Percentiles rank a stretch among this genome's conserved stretches.
These are phyloP conservation scores for Acacia crassicarpa DNA, from an alignment of 306 rosid species.

Conservation along the genomic window DNA sequence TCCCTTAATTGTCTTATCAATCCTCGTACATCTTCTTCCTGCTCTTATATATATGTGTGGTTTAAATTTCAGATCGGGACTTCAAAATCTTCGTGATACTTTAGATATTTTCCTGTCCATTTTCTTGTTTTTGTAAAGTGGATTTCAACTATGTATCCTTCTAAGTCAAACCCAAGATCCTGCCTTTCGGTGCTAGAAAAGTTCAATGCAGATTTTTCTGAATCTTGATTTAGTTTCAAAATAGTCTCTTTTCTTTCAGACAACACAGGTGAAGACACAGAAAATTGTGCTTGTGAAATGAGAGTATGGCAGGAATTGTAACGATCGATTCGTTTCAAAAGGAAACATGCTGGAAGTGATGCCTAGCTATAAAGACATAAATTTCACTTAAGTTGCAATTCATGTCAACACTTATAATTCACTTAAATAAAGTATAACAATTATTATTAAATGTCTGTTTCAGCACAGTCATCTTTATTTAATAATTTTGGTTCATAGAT, in stretches of 20 bases:
- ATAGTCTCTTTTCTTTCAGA: background rate
- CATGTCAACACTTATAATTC: too few relatives aligned
- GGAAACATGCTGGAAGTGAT: too few relatives aligned
- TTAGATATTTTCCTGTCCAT: background rate
- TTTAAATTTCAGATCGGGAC: background rate
- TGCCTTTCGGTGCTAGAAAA: background rate
- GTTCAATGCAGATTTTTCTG: background rate
- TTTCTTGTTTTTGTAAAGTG: background rate
- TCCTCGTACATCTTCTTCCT: background rate
- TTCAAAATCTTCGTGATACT: background rate
- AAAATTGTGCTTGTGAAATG: background rate
- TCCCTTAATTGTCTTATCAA: background rate
- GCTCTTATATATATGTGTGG: background rate
- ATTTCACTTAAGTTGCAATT: too few relatives aligned
- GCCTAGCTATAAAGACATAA: too few relatives aligned
- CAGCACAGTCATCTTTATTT: too few relatives aligned
- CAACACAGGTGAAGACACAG: background rate
- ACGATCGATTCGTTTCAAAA: background rate
- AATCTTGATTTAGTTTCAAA: background rate
- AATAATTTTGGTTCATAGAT: too few relatives aligned
- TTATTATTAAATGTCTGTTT: too few relatives aligned
- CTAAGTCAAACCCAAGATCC: background rate
- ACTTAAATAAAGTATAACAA: too few relatives aligned
- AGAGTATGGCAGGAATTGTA: background rate
- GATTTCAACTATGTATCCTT: background rate